A percentile compares a stretch with the other conserved stretches of the same genome.
Conservation (phyloP, 495 filamentous ascomycete species). For the Friedmanniomyces simplex region DNA sequence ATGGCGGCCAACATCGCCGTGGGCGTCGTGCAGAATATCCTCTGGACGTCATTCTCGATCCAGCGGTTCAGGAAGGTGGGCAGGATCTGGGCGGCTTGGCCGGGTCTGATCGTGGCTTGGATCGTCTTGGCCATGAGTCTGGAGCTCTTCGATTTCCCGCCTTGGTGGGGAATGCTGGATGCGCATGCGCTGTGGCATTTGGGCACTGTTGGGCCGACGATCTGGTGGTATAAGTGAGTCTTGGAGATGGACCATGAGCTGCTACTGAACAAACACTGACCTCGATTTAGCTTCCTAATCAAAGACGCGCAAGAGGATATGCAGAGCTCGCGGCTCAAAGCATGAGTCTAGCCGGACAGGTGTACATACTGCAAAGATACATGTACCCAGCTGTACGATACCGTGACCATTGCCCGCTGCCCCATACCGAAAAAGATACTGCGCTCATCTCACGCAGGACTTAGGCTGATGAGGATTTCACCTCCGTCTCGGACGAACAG, state of each 20-base stretch:
- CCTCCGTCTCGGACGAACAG: no score
- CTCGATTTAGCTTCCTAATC: conserved; percentile 22
- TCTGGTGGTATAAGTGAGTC: conserved; percentile 93
- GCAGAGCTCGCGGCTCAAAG: conserved; percentile 23
- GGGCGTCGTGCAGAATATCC: conserved; percentile 65
- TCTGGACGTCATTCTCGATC: conserved; percentile 83
- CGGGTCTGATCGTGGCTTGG: conserved; percentile 87
- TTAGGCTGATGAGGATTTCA: no score
- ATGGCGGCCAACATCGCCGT: conserved; percentile 87
- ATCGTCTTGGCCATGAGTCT: conserved; percentile 87
- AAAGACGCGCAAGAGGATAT: conserved; percentile 30
- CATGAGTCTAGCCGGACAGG: conserved; percentile 5
- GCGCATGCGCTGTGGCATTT: conserved; percentile 96
- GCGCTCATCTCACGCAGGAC: no score
- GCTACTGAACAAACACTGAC: background rate
- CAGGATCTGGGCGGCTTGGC: conserved; percentile 76
- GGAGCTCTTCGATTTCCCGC: conserved; percentile 89
- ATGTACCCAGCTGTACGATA: no score
- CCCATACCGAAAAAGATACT: no score
- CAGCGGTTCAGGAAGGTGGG: conserved; percentile 57
- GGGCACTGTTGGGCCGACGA: conserved; percentile 76
- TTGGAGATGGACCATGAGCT: background rate
- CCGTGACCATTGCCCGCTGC: no score
- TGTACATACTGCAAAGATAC: background rate
- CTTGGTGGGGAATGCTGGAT: conserved; percentile 71